phyloP scores from a whole-genome alignment of 768 basidiomycete genomes.

The Podaxis carcinomalis region DNA sequence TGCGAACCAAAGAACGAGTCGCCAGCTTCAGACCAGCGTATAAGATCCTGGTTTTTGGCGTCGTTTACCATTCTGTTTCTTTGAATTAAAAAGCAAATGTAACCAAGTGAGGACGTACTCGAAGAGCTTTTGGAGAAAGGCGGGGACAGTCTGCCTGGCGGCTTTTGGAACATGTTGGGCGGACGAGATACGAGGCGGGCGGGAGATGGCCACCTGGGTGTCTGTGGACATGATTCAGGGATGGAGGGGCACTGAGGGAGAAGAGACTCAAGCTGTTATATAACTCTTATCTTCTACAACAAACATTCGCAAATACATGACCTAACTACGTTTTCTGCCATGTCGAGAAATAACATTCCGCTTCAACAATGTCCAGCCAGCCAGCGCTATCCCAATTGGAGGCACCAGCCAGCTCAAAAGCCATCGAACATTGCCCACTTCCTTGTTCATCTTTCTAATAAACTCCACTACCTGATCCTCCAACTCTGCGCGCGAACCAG shows the following conservation, averaged over 20 bases:
- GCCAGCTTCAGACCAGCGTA: slow-evolving; percentile 88
- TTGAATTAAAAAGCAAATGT: background rate
- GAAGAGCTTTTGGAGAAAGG: background rate
- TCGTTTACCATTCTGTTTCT: slow-evolving; percentile 84
- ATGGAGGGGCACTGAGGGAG: background rate
- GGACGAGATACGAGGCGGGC: background rate
- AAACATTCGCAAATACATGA: slow-evolving; percentile 4
- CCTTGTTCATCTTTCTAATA: slow-evolving; percentile 36
- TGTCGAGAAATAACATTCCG: background rate
- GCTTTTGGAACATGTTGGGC: background rate
- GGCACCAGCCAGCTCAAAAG: slow-evolving; percentile 57
- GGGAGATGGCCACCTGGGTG: background rate
- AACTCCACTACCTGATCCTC: slow-evolving; percentile 48
- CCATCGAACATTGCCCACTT: slow-evolving; percentile 52
- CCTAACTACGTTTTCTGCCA: background rate
- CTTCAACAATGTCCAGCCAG: background rate
- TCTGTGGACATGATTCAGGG: background rate
- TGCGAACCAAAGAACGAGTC: slow-evolving; percentile 85
- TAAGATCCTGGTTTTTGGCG: slow-evolving; percentile 73
- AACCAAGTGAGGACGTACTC: background rate
- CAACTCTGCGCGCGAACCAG: slow-evolving; percentile 68
- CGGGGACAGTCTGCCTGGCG: background rate
- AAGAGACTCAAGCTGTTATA: background rate
- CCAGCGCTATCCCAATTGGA: slow-evolving; percentile 37
- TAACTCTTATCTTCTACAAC: background rate